Conservation (phyloP, 2,329 filamentous ascomycete species). For the Raffaelea ambrosiae region DNA sequence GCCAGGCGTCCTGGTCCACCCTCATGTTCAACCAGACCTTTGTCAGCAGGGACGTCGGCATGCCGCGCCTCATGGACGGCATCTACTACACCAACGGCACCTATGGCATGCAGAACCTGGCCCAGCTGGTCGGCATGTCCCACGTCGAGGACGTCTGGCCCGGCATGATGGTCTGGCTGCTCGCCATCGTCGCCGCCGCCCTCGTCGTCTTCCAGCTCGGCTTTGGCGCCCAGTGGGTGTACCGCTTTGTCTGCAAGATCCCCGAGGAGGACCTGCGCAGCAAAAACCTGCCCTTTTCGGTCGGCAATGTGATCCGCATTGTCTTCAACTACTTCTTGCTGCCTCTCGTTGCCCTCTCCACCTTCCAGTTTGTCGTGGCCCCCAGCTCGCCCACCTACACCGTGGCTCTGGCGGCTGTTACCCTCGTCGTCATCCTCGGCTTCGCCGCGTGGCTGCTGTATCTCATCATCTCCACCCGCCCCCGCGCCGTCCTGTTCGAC, state of each 20-base stretch:
- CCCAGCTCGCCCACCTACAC: slow-evolving; percentile 57
- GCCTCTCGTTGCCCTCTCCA: slow-evolving; percentile 76
- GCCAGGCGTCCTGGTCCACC: slow-evolving; percentile 78
- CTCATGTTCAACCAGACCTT: slow-evolving; percentile 93
- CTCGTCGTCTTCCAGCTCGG: slow-evolving; percentile 65
- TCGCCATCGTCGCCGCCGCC: slow-evolving; percentile 63
- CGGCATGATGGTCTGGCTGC: slow-evolving; percentile 85
- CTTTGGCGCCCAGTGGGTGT: slow-evolving; percentile 69
- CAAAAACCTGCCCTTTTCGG: slow-evolving; percentile 84
- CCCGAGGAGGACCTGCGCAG: slow-evolving; percentile 79
- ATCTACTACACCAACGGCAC: slow-evolving; percentile 74
- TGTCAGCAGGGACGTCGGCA: slow-evolving; percentile 58
- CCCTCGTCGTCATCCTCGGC: slow-evolving; percentile 62
- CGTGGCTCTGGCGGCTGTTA: slow-evolving; percentile 65
- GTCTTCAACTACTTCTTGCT: slow-evolving; percentile 90
- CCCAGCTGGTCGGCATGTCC: slow-evolving; percentile 75
- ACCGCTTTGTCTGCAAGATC: slow-evolving; percentile 60
- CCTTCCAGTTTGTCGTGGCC: slow-evolving; percentile 83
- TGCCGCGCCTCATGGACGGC: slow-evolving; percentile 65
- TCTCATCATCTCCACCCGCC: slow-evolving; percentile 71
- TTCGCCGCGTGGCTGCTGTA: slow-evolving; percentile 73
- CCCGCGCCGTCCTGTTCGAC: slow-evolving; percentile 83
- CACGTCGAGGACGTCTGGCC: slow-evolving; percentile 78
- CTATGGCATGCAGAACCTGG: slow-evolving; percentile 71
- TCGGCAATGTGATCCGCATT: slow-evolving; percentile 73